Evolutionary conservation across 2,329 filamentous ascomycete genomes (phyloP).

Genomic region (Trichoderma gracile): DNA sequence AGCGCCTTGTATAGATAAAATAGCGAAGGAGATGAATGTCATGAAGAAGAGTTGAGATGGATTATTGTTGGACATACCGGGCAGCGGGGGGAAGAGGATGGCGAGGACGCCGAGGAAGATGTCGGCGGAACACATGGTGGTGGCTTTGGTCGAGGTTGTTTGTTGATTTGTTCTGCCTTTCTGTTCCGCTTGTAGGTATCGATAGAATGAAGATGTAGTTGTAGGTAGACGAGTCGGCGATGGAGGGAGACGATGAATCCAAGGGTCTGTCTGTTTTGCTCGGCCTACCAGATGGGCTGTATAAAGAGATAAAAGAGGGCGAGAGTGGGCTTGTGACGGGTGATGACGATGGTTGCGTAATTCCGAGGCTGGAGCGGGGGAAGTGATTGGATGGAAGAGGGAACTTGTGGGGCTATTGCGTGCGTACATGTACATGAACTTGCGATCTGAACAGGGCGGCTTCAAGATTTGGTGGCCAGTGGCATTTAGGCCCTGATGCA

Average conservation of each 20-base stretch:
- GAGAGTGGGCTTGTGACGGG: slow-evolving; percentile 21
- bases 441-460: background rate
- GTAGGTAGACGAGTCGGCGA: background rate
- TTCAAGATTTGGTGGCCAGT: background rate
- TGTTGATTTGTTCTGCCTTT: too few relatives aligned
- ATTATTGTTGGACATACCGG: slow-evolving; percentile 47
- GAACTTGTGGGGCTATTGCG: background rate
- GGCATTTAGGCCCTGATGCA: too few relatives aligned
- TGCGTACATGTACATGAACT: background rate
- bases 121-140: slow-evolving; percentile 58
- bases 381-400: background rate
- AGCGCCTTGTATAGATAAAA: too few relatives aligned
- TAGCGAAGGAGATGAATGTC: too few relatives aligned
- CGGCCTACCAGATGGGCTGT: slow-evolving; percentile 6
- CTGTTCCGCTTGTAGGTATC: too few relatives aligned
- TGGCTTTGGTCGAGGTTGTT: background rate
- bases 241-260: background rate
- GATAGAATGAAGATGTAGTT: background rate
- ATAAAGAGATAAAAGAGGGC: slow-evolving; percentile 10
- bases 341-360: slow-evolving; percentile 27
- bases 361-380: background rate
- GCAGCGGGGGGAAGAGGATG: slow-evolving; percentile 41
- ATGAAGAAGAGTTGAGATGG: background rate
- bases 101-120: slow-evolving; percentile 55
- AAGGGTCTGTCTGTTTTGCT: background rate